Percentiles rank a stretch among this genome's conserved stretches.
phyloP scores from a whole-genome alignment of 1,284 basidiomycete species.

The Sanguinoderma infundibulare region DNA sequence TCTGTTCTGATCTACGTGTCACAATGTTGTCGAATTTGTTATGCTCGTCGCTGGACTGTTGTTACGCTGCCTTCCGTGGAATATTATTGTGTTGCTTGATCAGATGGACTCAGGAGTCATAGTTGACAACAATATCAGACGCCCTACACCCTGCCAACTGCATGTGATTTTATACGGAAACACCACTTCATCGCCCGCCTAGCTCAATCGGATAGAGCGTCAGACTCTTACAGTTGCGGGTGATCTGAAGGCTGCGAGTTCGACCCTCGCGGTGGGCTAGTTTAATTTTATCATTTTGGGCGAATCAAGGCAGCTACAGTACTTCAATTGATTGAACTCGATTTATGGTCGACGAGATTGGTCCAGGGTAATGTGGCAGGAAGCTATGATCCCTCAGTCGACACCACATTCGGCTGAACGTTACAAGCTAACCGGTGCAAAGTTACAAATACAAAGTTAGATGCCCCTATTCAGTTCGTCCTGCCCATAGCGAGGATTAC shows the following conservation, averaged over 20 bases:
- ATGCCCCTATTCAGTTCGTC: conserved; percentile 7
- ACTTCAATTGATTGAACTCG: too few relatives aligned
- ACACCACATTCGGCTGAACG: not conserved
- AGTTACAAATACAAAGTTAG: not conserved
- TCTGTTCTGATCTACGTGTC: not conserved
- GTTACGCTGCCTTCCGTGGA: not conserved
- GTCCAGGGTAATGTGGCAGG: too few relatives aligned
- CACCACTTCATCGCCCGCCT: conserved; percentile 54
- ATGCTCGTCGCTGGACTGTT: not conserved
- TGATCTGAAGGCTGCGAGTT: conserved; percentile 88
- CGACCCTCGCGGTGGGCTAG: conserved; percentile 90
- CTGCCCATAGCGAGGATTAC: conserved; percentile 47
- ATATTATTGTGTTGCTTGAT: not conserved
- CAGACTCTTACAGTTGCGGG: conserved; percentile 58
- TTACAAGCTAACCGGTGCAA: not conserved
- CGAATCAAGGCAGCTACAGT: not conserved
- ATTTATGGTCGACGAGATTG: too few relatives aligned
- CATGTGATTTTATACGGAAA: too few relatives aligned
- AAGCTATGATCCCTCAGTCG: too few relatives aligned
- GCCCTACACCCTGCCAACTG: too few relatives aligned
- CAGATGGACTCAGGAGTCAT: not conserved
- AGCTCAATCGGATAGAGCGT: conserved; percentile 90
- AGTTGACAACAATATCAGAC: not conserved
- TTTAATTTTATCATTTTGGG: conserved; percentile 1
- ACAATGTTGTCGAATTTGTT: not conserved